Percentiles rank a stretch among this genome's conserved stretches.
These are phyloP conservation scores for Nakaseomyces nivariensis DNA, from an alignment of 1,139 yeast species.

Conservation along the genomic window DNA sequence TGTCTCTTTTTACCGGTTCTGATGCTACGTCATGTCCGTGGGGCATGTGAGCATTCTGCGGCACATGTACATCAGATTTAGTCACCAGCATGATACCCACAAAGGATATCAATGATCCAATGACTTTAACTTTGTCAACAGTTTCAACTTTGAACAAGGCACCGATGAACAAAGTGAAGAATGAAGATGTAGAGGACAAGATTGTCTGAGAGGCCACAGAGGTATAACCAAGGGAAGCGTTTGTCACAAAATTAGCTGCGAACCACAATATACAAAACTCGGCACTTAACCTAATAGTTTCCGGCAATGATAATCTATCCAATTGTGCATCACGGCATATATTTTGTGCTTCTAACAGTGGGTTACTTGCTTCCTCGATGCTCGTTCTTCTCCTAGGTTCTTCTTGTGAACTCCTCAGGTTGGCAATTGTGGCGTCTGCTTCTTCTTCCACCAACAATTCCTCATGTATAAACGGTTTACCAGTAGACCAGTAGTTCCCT, in stretches of 20 bases:
- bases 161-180: slow-evolving; percentile 84
- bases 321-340: slow-evolving; percentile 2
- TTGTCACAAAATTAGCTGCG: slow-evolving; percentile 76
- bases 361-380: background rate
- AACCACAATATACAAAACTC: slow-evolving; percentile 88
- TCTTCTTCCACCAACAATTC: slow-evolving; percentile 25
- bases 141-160: slow-evolving; percentile 59
- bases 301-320: slow-evolving; percentile 27
- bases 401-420: background rate
- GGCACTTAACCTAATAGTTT: slow-evolving; percentile 55
- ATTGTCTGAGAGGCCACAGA: slow-evolving; percentile 92
- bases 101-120: slow-evolving; percentile 63
- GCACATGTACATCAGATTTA: slow-evolving; percentile 34
- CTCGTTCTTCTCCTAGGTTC: background rate
- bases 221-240: slow-evolving; percentile 78
- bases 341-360: background rate
- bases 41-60: slow-evolving; percentile 9
- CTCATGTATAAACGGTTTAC: slow-evolving; percentile 23
- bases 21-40: background rate
- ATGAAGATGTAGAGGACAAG: slow-evolving; percentile 80
- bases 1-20: background rate
- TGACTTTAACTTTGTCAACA: slow-evolving; percentile 52
- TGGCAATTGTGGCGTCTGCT: slow-evolving; percentile 10
- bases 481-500: slow-evolving; percentile 23
- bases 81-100: slow-evolving; percentile 71